Evolutionary conservation across 345 rosid species (phyloP).

Genomic region (Luvunga scandens): DNA sequence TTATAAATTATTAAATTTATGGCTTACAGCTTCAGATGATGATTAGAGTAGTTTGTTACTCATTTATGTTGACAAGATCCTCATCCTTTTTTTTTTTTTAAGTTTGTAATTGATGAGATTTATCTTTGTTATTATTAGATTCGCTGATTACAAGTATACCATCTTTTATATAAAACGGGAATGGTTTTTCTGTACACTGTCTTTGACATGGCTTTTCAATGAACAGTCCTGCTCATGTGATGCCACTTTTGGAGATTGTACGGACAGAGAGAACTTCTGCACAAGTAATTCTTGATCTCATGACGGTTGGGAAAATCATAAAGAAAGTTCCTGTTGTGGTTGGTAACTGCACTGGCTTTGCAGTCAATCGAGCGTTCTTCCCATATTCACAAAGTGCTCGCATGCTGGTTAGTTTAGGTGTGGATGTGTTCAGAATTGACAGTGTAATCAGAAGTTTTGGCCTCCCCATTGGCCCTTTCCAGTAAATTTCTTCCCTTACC

Average conservation of each 20-base stretch:
- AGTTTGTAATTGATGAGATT: background rate
- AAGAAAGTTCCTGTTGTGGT: slow-evolving; percentile 96
- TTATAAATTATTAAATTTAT: background rate
- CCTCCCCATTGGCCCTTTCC: slow-evolving; percentile 93
- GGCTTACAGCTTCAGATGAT: background rate
- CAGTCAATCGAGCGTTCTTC: slow-evolving; percentile 89
- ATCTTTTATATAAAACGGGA: background rate
- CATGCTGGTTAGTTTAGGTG: slow-evolving; percentile 70
- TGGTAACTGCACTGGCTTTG: slow-evolving; percentile 94
- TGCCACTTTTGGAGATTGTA: slow-evolving; percentile 96
- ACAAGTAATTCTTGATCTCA: slow-evolving; percentile 87
- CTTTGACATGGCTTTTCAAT: slow-evolving; percentile 20
- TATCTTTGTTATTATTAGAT: background rate
- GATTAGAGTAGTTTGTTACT: background rate
- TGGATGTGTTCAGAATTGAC: slow-evolving; percentile 91
- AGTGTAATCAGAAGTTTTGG: slow-evolving; percentile 72
- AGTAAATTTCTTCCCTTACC: slow-evolving; percentile 51
- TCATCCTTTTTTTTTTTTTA: background rate
- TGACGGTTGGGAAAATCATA: slow-evolving; percentile 76
- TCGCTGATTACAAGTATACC: background rate
- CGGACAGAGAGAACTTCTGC: slow-evolving; percentile 78
- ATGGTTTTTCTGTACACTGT: slow-evolving; percentile 2
- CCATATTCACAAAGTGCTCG: slow-evolving; percentile 79
- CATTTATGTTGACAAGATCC: background rate
- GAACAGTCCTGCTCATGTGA: slow-evolving; percentile 90